Percentiles rank a stretch among this genome's conserved stretches.
These are phyloP conservation scores for Collybia sp. DNA, from an alignment of 768 basidiomycete genomes.

Conservation along the genomic window DNA sequence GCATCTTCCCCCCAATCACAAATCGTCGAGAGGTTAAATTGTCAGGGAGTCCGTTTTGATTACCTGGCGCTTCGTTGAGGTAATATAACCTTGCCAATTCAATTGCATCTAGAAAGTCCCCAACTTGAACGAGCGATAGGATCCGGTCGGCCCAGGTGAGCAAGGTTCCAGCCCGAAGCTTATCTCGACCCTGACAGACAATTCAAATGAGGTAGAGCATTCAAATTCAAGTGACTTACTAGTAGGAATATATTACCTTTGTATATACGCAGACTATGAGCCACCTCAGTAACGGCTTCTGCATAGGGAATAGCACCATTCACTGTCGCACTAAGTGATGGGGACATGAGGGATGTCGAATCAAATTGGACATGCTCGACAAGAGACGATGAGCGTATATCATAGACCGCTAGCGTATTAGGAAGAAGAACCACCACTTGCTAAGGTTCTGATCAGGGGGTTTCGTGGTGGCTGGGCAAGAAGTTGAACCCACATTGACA, in stretches of 20 bases:
- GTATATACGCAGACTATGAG: conserved; percentile 74
- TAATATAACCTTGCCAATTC: conserved; percentile 83
- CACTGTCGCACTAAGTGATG: conserved; percentile 40
- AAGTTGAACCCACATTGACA: conserved; percentile 63
- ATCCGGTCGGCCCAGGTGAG: conserved; percentile 96
- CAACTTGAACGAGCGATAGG: conserved; percentile 73
- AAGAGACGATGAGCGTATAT: conserved; percentile 47
- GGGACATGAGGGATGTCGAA: conserved; percentile 49
- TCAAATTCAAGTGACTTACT: conserved; percentile 41
- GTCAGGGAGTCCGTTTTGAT: conserved; percentile 80
- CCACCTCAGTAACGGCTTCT: conserved; percentile 48
- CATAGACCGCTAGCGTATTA: conserved; percentile 62
- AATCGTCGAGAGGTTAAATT: conserved; percentile 49
- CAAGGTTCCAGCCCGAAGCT: conserved; percentile 76
- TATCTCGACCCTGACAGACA: conserved; percentile 50
- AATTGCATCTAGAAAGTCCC: conserved; percentile 89
- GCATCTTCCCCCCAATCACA: conserved; percentile 71
- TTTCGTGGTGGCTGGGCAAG: background rate
- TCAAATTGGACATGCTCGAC: conserved; percentile 64
- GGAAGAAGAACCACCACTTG: conserved; percentile 66
- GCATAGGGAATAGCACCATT: conserved; percentile 42
- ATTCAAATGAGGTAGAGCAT: conserved; percentile 1
- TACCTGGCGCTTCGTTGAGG: conserved; percentile 73
- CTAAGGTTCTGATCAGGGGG: conserved; percentile 28
- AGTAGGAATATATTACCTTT: conserved; percentile 90